Evolutionary conservation across 768 basidiomycete species (phyloP), one percentile per base, ranked within the genome.

Genomic region (Suillus discolor): DNA sequence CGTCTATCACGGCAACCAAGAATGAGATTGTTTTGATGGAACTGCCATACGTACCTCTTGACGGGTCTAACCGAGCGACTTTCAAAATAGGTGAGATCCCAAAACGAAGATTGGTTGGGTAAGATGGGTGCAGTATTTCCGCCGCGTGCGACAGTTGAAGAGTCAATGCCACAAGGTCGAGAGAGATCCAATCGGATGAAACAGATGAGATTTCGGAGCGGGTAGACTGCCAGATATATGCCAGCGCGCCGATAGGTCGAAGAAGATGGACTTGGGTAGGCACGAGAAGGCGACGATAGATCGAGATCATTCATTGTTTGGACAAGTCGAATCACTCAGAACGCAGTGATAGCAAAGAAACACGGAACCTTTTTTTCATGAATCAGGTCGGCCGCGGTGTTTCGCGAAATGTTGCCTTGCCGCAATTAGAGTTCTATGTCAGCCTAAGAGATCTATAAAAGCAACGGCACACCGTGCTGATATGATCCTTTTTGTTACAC

Each of bases 161-260:
- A 67, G 68, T 65, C 55, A 67, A 73, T 77, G 71, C 75, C 82
- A 84, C 78, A 79, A 79, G 80, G 79, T 73, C 61, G 68, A 70
- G 71, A 61, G 67, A 66, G 71, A 69, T 66, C 83, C 81, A 85
- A 85, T 85, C 84, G 84, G 86, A 79, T 73, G 68, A 66, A 68
- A 70, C 68, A 77, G 74, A 68, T 74, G 65, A 72, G 70, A 73
- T 71, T 70, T 83, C 82, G 83, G 85, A 77, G 77, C 82, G 84
- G 81, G 78, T 69, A 67, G 69, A 74, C 41, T 44, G 28, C 71
- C 77, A 73, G 73, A 76, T 76, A 79, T 78, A 78, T 71, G 67
- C 72, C 74, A 75, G 71, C 71, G 69, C 63, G 78, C 79, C 77
- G 81, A 82, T 79, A 80, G 78, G 79, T 62, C 71, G 71, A 74